Evolutionary conservation across 306 rosid genomes (phyloP).

Genomic region (Mimosa bimucronata): DNA sequence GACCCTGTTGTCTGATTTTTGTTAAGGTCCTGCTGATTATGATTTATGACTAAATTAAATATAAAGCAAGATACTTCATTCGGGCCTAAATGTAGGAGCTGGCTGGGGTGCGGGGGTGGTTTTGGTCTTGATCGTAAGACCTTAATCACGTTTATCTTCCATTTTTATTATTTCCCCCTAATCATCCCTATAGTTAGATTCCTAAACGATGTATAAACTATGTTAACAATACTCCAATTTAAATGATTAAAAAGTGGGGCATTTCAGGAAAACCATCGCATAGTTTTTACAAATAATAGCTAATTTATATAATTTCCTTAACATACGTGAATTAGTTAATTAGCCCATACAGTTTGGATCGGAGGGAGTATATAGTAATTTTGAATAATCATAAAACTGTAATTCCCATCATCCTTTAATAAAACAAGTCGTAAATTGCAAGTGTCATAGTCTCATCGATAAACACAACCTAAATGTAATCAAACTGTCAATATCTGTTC

Average conservation of each 20-base stretch:
- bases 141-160: neutral
- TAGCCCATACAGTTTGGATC: neutral
- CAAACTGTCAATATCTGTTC: neutral
- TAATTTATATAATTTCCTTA: neutral
- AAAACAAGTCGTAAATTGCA: neutral
- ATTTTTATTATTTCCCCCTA: neutral
- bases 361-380: neutral
- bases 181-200: neutral
- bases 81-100: neutral
- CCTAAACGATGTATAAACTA: neutral
- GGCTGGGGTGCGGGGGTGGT: neutral
- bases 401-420: neutral
- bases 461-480: neutral
- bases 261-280: neutral
- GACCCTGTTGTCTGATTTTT: neutral
- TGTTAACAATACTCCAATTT: neutral
- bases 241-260: neutral
- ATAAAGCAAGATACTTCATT: neutral
- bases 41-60: no score
- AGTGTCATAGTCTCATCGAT: neutral
- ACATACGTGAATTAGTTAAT: neutral
- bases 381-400: neutral
- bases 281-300: neutral
- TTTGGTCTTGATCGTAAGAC: neutral
- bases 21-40: neutral